Evolutionary conservation across 371 early-diverging fungal genomes (phyloP).

Genomic region (Haplosporangium sp.): DNA sequence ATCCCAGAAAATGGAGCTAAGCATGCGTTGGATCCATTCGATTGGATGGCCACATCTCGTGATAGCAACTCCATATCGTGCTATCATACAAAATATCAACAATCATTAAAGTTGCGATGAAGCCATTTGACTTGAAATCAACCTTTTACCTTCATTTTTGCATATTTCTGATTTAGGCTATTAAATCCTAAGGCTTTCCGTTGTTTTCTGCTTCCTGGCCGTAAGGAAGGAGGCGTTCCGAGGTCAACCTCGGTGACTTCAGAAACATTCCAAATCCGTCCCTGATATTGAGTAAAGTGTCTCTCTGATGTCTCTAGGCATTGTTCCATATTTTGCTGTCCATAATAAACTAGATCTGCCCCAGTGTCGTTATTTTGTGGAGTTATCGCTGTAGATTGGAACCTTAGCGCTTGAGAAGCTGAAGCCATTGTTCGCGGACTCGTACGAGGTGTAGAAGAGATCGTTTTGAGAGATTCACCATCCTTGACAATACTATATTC

Average conservation of each 20-base stretch:
- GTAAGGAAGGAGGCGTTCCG: not conserved
- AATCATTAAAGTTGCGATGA: not conserved
- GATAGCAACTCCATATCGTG: not conserved
- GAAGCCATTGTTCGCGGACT: not conserved
- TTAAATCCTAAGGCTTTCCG: not conserved
- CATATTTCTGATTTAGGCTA: constrained; percentile 6
- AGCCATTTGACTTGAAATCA: not conserved
- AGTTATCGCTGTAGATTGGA: not conserved
- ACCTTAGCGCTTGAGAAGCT: not conserved
- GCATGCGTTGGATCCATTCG: not conserved
- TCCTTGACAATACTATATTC: not conserved
- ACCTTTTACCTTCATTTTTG: not conserved
- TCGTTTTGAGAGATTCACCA: not conserved
- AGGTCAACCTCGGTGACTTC: not conserved
- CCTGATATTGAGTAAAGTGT: not conserved
- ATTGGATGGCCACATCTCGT: not conserved
- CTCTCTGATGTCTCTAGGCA: not conserved
- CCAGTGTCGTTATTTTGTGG: not conserved
- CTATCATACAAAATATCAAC: not conserved
- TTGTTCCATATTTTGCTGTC: not conserved
- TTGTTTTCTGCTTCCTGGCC: not conserved
- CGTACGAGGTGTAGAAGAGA: not conserved
- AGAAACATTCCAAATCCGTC: not conserved
- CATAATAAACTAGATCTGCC: not conserved
- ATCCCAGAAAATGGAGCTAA: not conserved